Evolutionary conservation across 352 stramenopile genomes (phyloP), one percentile per base, ranked within the genome.

Genomic region (Pythium guiyangense): DNA sequence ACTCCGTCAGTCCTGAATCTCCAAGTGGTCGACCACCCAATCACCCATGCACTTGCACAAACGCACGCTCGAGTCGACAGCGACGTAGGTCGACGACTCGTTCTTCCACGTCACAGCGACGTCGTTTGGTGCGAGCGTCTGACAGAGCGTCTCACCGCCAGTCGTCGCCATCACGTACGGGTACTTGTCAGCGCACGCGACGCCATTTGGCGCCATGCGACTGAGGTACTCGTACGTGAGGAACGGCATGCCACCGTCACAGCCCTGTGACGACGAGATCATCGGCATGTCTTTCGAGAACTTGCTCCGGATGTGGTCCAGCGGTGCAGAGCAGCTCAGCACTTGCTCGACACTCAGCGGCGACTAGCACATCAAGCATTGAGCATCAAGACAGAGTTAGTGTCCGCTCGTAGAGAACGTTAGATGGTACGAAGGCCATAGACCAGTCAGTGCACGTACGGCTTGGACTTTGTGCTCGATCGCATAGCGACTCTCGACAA

Each of bases 171-270:
- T 94, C 22, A 88, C 78, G 54, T 95, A 95, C 43, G 86, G 84
- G 49, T 89, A 86, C 12, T 63, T 29, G 29, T 50, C 65, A 2
- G 72, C 85, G 59, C 86, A 95, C 17, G 84, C 76, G 37, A 97
- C 63, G 18, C 88, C 88, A 31, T 94, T 67, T 15, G 85, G 85
- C 1, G 59, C 49, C 0, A 71, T 48, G 43, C 75, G 70, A 9
- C 67, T 69, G 63, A 96, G 72, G 59, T 96, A 97, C 63, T 91
- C 70, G 67, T 90, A 97, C 12, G 87, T 92, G 35, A 96, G 82
- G 66, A 92, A 96, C 10, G 89, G 84, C 77, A 97, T 94, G 20
- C 89, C 89, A 40, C 89, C 89, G 20, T 89, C 71, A 66, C 89
- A 97, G 31, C 89, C 84, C 14, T 87, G 66, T 9, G 85, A 91